Conservation (phyloP, 2,329 filamentous ascomycete species). For the Coniella lustricola region DNA sequence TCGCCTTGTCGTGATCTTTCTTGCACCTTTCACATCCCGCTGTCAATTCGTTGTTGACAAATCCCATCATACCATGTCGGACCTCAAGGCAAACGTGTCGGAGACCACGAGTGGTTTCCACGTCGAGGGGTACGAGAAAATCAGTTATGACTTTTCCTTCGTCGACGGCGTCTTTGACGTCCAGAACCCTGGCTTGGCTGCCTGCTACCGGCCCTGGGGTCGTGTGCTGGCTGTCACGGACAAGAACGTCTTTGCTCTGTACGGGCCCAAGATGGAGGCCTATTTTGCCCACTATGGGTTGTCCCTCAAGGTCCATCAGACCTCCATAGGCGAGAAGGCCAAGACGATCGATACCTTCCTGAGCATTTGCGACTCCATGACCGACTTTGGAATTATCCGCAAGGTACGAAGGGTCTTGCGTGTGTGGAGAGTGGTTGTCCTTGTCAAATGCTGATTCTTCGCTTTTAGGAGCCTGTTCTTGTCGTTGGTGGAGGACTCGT, state of each 20-base stretch:
- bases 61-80: conserved; percentile 48
- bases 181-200: conserved; percentile 52
- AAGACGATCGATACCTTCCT: conserved; percentile 66
- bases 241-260: conserved; percentile 62
- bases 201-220: conserved; percentile 59
- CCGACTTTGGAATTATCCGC: conserved; percentile 61
- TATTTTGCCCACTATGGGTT: conserved; percentile 62
- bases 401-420: conserved; percentile 36
- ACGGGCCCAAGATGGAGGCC: conserved; percentile 56
- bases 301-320: conserved; percentile 60
- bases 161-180: conserved; percentile 61
- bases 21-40: neutral
- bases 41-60: neutral
- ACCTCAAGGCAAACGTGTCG: conserved; percentile 58
- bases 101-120: conserved; percentile 61
- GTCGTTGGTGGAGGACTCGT: conserved; percentile 63
- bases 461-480: conserved; percentile 50
- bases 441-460: neutral
- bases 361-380: conserved; percentile 67
- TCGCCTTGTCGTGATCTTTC: no score
- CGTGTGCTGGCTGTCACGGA: conserved; percentile 64
- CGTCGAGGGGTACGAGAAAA: conserved; percentile 68
- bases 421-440: no score
- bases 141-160: conserved; percentile 69
- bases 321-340: conserved; percentile 68